Percentiles rank a stretch among this genome's conserved stretches.
Evolutionary conservation across 495 filamentous ascomycete genomes (phyloP).

Genomic region (Aspergillus indologenus): DNA sequence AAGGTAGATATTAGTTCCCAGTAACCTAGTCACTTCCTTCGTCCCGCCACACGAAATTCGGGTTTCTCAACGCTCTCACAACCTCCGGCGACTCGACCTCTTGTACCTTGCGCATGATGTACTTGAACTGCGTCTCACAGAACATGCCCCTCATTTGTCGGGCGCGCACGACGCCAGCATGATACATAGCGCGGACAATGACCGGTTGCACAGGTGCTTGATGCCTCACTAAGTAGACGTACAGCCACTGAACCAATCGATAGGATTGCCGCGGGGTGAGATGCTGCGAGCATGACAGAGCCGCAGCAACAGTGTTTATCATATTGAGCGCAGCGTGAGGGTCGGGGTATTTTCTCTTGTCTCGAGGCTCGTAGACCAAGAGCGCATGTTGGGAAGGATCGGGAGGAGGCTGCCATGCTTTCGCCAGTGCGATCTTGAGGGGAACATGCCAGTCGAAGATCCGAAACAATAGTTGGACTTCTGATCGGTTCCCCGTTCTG

Average conservation of each 20-base stretch:
- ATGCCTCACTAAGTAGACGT: constrained; percentile 34
- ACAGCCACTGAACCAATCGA: constrained; percentile 40
- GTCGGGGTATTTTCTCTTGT: constrained; percentile 25
- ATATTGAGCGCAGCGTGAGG: constrained; percentile 37
- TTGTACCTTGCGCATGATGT: constrained; percentile 35
- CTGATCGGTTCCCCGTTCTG: constrained; percentile 31
- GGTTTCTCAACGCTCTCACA: constrained; percentile 23
- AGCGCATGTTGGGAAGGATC: constrained; percentile 31
- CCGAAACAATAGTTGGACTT: constrained; percentile 33
- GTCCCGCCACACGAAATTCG: not conserved
- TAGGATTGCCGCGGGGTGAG: constrained; percentile 37
- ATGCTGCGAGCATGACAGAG: constrained; percentile 31
- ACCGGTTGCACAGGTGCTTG: constrained; percentile 37
- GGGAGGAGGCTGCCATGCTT: constrained; percentile 29
- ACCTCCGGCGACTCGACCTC: constrained; percentile 35
- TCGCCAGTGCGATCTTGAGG: constrained; percentile 37
- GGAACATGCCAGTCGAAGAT: constrained; percentile 39
- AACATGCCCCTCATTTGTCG: constrained; percentile 27
- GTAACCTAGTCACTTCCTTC: not conserved
- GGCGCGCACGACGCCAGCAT: constrained; percentile 44
- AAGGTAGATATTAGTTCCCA: no score
- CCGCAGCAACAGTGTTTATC: constrained; percentile 38
- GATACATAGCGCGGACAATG: constrained; percentile 44
- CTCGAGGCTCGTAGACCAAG: constrained; percentile 30
- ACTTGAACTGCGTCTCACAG: constrained; percentile 28